phyloP scores from a whole-genome alignment of 345 rosid genomes.

The Anacardium occidentale region DNA sequence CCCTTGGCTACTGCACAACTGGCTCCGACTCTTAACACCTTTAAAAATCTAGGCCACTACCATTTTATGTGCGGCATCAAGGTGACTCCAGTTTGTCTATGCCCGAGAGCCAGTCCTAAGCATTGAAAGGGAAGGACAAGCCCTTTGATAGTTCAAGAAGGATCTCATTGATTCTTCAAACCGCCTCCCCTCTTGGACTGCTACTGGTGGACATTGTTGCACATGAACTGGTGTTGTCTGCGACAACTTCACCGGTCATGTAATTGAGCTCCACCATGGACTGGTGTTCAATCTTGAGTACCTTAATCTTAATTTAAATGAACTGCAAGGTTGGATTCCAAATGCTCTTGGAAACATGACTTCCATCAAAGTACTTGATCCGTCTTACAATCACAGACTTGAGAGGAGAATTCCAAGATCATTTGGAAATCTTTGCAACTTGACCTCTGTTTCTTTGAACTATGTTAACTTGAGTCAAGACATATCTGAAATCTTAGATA shows the following conservation, averaged over 20 bases:
- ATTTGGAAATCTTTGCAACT: neutral
- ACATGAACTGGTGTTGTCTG: constrained; percentile 29
- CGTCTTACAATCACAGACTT: neutral
- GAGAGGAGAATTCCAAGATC: constrained; percentile 4
- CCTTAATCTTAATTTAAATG: neutral
- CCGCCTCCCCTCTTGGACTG: constrained; percentile 24
- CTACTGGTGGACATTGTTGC: constrained; percentile 22
- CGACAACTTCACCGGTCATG: constrained; percentile 21
- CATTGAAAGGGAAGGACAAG: constrained; percentile 17
- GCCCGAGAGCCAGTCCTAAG: too few relatives aligned
- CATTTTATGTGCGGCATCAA: too few relatives aligned
- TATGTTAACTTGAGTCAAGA: neutral
- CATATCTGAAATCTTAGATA: neutral
- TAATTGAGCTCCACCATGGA: constrained; percentile 15
- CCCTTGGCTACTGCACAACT: too few relatives aligned
- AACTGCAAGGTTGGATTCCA: constrained; percentile 10
- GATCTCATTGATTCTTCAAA: constrained; percentile 20
- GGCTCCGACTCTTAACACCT: too few relatives aligned
- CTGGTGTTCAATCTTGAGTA: constrained; percentile 18
- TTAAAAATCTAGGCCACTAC: too few relatives aligned
- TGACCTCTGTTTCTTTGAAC: neutral
- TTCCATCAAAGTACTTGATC: neutral
- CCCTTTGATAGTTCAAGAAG: constrained; percentile 23
- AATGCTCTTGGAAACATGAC: constrained; percentile 22
- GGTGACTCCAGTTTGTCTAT: too few relatives aligned